Conservation (phyloP, 2,329 filamentous ascomycete genomes). For the Epichloe baconii region DNA sequence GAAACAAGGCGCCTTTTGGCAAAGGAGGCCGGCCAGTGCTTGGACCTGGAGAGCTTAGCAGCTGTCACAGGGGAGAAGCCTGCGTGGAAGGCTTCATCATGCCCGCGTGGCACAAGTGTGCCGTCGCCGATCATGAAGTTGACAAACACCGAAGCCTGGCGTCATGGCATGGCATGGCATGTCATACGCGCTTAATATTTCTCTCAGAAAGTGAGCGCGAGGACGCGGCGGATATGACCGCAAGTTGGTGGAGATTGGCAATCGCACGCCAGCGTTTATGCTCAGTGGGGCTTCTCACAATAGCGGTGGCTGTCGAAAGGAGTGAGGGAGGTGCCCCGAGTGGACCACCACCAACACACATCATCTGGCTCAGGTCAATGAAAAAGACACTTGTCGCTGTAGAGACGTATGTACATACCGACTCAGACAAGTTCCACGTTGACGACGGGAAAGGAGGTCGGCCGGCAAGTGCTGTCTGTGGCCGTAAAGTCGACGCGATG, state of each 20-base stretch:
- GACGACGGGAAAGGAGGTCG: background rate
- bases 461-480: background rate
- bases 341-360: constrained; percentile 2
- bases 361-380: too few relatives aligned
- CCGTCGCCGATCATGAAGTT: background rate
- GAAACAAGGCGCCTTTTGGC: background rate
- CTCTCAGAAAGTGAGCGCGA: background rate
- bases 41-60: background rate
- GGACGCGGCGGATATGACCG: constrained; percentile 1
- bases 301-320: constrained; percentile 6
- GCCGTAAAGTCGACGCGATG: background rate
- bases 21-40: background rate
- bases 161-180: background rate
- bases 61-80: background rate
- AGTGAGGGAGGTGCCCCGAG: constrained; percentile 3
- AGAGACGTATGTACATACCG: background rate
- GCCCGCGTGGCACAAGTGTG: background rate
- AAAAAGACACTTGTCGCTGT: background rate
- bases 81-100: background rate
- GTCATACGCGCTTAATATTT: constrained; percentile 5
- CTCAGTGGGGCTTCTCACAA: constrained; percentile 8
- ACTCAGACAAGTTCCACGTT: background rate
- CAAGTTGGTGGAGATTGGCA: constrained; percentile 11
- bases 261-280: constrained; percentile 6
- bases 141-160: background rate